Evolutionary conservation across 2,329 filamentous ascomycete genomes (phyloP).

Genomic region (Penicillium aurantiogriseum): DNA sequence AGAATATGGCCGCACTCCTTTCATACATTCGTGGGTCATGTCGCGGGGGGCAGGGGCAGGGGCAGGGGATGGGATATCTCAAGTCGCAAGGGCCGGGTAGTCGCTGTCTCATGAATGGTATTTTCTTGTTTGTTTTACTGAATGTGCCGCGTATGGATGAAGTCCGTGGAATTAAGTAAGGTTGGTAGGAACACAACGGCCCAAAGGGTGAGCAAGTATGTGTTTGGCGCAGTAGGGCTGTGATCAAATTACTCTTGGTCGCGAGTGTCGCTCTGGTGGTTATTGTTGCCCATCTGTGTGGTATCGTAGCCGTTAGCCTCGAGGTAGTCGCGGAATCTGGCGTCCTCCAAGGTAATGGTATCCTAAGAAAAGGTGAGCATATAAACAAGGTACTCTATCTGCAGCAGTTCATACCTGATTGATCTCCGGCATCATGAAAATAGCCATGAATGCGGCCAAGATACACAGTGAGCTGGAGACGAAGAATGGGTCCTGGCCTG

Average conservation of each 20-base stretch:
- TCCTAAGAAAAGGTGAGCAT: slow-evolving; percentile 55
- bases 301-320: slow-evolving; percentile 74
- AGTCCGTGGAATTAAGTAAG: background rate
- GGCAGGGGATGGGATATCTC: background rate
- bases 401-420: slow-evolving; percentile 48
- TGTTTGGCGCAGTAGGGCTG: background rate
- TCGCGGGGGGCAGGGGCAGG: slow-evolving; percentile 1
- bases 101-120: slow-evolving; percentile 10
- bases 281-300: slow-evolving; percentile 50
- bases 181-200: background rate
- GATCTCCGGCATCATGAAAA: slow-evolving; percentile 71
- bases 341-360: slow-evolving; percentile 77
- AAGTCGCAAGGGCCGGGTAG: slow-evolving; percentile 13
- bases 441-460: slow-evolving; percentile 65
- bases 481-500: slow-evolving; percentile 84
- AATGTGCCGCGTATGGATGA: slow-evolving; percentile 14
- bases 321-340: slow-evolving; percentile 71
- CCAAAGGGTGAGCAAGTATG: background rate
- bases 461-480: slow-evolving; percentile 76
- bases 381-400: background rate
- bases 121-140: background rate
- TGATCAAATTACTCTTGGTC: background rate
- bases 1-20: slow-evolving; percentile 6
- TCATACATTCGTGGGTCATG: background rate
- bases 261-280: slow-evolving; percentile 2